These are phyloP conservation scores for Thraustotheca clavata DNA, from an alignment of 352 stramenopile species.

Conservation along the genomic window DNA sequence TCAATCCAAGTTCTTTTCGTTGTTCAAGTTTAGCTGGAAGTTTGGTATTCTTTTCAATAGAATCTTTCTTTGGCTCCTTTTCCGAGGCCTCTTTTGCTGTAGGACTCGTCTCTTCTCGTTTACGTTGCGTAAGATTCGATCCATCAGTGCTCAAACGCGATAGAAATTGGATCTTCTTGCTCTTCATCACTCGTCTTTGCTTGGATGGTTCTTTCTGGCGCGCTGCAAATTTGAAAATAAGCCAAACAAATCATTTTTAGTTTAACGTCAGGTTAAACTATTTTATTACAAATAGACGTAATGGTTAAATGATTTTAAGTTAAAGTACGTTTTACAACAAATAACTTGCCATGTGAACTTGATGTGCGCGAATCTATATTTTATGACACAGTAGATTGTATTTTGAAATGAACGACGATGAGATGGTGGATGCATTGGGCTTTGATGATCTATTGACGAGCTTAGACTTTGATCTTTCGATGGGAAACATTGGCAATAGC, in stretches of 20 bases:
- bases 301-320: no score
- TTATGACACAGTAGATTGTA: neutral
- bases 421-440: neutral
- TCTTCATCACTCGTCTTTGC: neutral
- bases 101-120: neutral
- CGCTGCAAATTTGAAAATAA: no score
- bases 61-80: no score
- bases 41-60: neutral
- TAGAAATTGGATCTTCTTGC: conserved; percentile 8
- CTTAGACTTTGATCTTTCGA: conserved; percentile 1
- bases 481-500: neutral
- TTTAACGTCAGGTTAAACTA: no score
- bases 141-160: neutral
- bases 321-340: no score
- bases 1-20: neutral
- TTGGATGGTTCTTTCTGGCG: no score
- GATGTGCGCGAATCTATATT: no score
- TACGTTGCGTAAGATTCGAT: neutral
- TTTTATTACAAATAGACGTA: no score
- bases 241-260: no score
- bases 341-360: no score
- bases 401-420: neutral
- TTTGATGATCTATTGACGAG: neutral
- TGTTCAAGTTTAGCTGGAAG: neutral
- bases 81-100: neutral